phyloP scores from a whole-genome alignment of 1,284 basidiomycete species.

The Apiotrichum gamsii region DNA sequence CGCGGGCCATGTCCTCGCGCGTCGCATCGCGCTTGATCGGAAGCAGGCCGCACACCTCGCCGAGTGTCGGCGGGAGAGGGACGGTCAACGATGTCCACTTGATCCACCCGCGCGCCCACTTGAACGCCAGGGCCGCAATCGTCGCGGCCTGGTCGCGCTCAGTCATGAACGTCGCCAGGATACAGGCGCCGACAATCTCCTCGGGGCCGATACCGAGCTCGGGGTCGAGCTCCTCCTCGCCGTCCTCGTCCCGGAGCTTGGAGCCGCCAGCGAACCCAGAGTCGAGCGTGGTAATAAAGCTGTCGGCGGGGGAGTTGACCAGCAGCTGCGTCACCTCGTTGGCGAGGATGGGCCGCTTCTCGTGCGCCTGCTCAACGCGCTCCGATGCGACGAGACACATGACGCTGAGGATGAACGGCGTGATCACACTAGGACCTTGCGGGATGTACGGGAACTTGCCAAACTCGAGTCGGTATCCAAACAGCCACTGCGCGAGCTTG shows the following conservation, averaged over 20 bases:
- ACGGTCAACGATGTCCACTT: conserved; percentile 21
- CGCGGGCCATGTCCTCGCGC: conserved; percentile 31
- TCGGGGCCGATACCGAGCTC: conserved; percentile 45
- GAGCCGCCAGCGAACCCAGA: conserved; percentile 11
- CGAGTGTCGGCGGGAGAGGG: conserved; percentile 22
- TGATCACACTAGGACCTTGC: conserved; percentile 32
- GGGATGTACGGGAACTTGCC: conserved; percentile 38
- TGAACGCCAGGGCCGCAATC: conserved; percentile 36
- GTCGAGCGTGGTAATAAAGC: conserved; percentile 18
- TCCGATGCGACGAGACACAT: conserved; percentile 38
- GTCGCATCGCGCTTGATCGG: conserved; percentile 31
- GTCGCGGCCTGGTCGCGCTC: conserved; percentile 26
- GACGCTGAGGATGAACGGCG: conserved; percentile 41
- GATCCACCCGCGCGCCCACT: conserved; percentile 43
- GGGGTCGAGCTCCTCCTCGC: conserved; percentile 29
- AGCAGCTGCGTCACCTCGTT: conserved; percentile 28
- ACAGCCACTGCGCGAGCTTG: conserved; percentile 30
- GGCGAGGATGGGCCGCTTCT: conserved; percentile 20
- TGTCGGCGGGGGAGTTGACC: conserved; percentile 34
- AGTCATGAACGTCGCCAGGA: conserved; percentile 34
- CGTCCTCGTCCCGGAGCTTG: conserved; percentile 17
- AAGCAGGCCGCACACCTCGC: conserved; percentile 29
- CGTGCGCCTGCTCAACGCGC: conserved; percentile 23
- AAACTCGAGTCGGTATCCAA: conserved; percentile 38
- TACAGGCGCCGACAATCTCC: conserved; percentile 40